Evolutionary conservation across 345 rosid species (phyloP), one percentile per base, ranked within the genome.

Genomic region (Dipteronia dyeriana): DNA sequence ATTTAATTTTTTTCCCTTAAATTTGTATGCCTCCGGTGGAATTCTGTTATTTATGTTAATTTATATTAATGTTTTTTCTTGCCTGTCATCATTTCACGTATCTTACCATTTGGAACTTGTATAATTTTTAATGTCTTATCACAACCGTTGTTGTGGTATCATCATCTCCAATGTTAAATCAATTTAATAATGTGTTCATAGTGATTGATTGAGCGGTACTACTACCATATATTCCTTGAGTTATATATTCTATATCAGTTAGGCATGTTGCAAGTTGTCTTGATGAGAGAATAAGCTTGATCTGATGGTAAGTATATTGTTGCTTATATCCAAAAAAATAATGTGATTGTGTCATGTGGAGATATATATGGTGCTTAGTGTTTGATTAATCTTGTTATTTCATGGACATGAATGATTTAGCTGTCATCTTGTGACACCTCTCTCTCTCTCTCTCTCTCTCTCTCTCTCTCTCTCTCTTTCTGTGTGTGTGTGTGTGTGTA

Each of bases 271-370:
- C 70, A 38, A 72, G 23, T 19, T 57, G 17, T 39, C 19, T 13
- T 59, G 34, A 59, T 39, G 6, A 68, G 38, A 57, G 49, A 19
- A 71, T 56, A 23, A 22, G 39, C 67, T 7, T 73, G 43, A 62
- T 56, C 25, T 9, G 76, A 17, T 62, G n/a, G 41, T 74, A 23
- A 43, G 60, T 34, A 45, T 62, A 25, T 23, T 17, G 62, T 61
- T 16, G 78, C 20, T 51, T 75, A 57, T 74, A 25, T 19, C n/a
- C 12, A 62, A 26, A 17, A 74, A 41, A 16, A 63, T 41, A 62
- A 19, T 25, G 25, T 29, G 41, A 34, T 51, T 12, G 22, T 49
- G 45, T 13, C 34, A 38, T 7, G 34, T 65, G 64, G 19, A 10
- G 66, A 47, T 49, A 9, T 9, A 26, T 64, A 12, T 74, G 51